Evolutionary conservation across 805 yeast species (phyloP).

Genomic region (Zygotorulaspora chibaensis): DNA sequence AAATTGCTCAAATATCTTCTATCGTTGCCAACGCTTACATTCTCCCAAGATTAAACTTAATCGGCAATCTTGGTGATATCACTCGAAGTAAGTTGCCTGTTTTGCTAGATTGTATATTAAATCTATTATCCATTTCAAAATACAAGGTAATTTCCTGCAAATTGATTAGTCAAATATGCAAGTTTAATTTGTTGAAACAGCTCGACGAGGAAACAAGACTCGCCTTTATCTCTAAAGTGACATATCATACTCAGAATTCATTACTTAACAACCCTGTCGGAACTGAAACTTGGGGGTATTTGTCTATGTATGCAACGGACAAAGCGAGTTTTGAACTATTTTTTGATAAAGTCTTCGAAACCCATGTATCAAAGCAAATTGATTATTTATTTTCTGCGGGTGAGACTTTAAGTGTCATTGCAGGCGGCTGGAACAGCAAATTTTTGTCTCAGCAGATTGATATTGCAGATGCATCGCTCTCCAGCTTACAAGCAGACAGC

Average conservation of each 20-base stretch:
- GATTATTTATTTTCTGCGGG: constrained; percentile 77
- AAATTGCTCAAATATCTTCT: constrained; percentile 5
- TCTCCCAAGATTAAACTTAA: constrained; percentile 21
- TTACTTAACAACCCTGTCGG: constrained; percentile 59
- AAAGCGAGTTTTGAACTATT: constrained; percentile 32
- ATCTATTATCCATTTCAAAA: constrained; percentile 2
- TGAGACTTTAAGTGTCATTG: constrained; percentile 70
- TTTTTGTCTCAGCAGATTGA: constrained; percentile 52
- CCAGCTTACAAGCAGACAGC: constrained; percentile 5
- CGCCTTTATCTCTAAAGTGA: constrained; percentile 24
- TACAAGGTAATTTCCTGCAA: background rate
- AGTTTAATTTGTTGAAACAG: constrained; percentile 36
- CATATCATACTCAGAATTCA: constrained; percentile 34
- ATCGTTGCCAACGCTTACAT: constrained; percentile 18
- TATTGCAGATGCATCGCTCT: constrained; percentile 38
- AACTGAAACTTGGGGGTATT: constrained; percentile 49
- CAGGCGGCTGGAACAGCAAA: constrained; percentile 72
- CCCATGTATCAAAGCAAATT: constrained; percentile 63
- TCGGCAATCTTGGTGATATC: background rate
- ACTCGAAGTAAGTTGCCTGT: background rate
- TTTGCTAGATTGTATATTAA: constrained; percentile 1
- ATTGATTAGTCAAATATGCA: constrained; percentile 35
- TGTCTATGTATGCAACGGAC: constrained; percentile 42
- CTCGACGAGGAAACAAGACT: constrained; percentile 19
- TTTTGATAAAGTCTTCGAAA: constrained; percentile 48